These are phyloP conservation scores for Fusarium compactum DNA, from an alignment of 2,329 filamentous ascomycete species.

Conservation along the genomic window DNA sequence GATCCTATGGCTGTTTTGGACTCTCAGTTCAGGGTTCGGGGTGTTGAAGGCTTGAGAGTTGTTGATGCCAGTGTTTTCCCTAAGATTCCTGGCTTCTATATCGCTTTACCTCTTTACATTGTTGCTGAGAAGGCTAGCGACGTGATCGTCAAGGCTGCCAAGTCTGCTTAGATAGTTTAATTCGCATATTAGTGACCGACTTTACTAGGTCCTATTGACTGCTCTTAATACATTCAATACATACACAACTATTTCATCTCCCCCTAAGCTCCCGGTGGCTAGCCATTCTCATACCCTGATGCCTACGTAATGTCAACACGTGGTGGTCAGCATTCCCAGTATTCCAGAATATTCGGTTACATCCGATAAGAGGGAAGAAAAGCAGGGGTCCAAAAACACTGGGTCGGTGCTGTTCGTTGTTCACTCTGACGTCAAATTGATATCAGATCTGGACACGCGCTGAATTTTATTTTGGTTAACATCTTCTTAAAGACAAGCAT, in stretches of 20 bases:
- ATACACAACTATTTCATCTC: no score
- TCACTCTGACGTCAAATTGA: constrained; percentile 5
- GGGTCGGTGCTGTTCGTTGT: not conserved
- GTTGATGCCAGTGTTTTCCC: constrained; percentile 70
- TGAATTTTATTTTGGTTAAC: not conserved
- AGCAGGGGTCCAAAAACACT: not conserved
- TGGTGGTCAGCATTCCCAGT: not conserved
- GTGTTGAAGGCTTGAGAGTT: constrained; percentile 67
- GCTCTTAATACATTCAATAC: not conserved
- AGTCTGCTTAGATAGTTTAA: not conserved
- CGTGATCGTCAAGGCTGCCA: constrained; percentile 47
- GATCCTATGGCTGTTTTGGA: constrained; percentile 60
- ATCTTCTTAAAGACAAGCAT: no score
- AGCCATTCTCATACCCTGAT: no score
- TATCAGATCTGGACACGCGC: not conserved
- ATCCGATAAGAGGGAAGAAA: not conserved
- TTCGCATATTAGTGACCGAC: not conserved
- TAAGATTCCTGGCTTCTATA: constrained; percentile 43
- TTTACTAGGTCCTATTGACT: not conserved
- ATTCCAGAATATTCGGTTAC: not conserved
- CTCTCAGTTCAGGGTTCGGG: constrained; percentile 66
- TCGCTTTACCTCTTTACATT: constrained; percentile 49
- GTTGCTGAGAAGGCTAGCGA: constrained; percentile 68
- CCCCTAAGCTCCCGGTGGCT: no score
- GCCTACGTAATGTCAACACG: not conserved